phyloP scores from a whole-genome alignment of 129 eudicot species.

The Artemisia annua region DNA sequence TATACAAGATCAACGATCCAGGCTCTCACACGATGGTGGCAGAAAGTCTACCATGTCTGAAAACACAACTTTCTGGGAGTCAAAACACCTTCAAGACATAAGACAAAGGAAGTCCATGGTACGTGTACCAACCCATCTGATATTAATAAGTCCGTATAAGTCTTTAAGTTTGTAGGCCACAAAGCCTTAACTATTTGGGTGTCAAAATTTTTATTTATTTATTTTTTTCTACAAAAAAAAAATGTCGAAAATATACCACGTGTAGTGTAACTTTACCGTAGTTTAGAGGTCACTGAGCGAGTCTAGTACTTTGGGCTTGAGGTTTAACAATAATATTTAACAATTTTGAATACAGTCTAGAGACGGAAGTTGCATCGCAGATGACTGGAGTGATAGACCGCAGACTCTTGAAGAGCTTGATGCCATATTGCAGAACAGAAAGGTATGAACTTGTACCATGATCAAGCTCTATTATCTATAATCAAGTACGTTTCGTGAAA shows the following conservation, averaged over 20 bases:
- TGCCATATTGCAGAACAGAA: conserved; percentile 52
- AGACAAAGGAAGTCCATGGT: conserved; percentile 64
- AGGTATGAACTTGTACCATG: conserved; percentile 34
- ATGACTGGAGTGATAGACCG: conserved; percentile 63
- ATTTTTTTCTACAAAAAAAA: too few species aligned
- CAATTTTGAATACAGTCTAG: conserved; percentile 48
- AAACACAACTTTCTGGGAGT: conserved; percentile 55
- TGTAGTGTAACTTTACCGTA: neutral
- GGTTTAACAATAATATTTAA: neutral
- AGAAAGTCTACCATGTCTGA: conserved; percentile 75
- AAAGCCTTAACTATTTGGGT: neutral
- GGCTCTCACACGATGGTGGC: conserved; percentile 66
- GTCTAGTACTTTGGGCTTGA: neutral
- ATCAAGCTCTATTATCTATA: neutral
- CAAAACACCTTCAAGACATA: conserved; percentile 58
- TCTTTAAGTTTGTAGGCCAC: neutral
- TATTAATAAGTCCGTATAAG: neutral
- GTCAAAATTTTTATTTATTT: too few species aligned
- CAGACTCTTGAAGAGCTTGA: conserved; percentile 75
- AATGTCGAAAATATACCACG: too few species aligned
- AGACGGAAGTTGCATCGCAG: conserved; percentile 54
- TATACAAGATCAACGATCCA: conserved; percentile 63
- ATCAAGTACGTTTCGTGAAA: neutral
- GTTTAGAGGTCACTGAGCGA: neutral
- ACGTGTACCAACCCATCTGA: conserved; percentile 8